phyloP scores from a whole-genome alignment of 176 grass and related monocot genomes.

The Phragmites australis region DNA sequence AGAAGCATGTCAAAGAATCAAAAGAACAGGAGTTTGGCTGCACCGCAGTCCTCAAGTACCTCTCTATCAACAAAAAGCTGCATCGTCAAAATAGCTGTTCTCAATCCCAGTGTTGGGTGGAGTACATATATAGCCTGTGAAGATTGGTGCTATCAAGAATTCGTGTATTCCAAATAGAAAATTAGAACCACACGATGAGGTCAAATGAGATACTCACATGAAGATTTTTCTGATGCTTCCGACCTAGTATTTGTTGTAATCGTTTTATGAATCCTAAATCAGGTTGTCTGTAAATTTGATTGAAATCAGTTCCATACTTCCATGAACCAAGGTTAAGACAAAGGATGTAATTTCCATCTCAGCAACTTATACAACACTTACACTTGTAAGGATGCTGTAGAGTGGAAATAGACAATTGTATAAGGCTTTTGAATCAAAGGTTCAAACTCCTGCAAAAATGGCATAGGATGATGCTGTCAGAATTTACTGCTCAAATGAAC shows the following conservation, averaged over 20 bases:
- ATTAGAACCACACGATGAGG: not conserved
- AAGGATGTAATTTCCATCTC: conserved; percentile 19
- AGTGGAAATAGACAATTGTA: conserved; percentile 89
- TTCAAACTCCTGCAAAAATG: conserved; percentile 83
- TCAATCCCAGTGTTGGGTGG: conserved; percentile 86
- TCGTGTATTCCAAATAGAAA: conserved; percentile 18
- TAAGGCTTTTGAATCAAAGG: conserved; percentile 96
- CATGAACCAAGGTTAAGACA: conserved; percentile 23
- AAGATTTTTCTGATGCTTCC: conserved; percentile 89
- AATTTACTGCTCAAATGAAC: conserved; percentile 1
- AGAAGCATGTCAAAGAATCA: not conserved
- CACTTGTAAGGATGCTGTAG: conserved; percentile 81
- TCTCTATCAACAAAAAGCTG: conserved; percentile 88
- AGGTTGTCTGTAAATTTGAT: conserved; percentile 63
- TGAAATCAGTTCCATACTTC: not conserved
- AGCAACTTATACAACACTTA: conserved; percentile 52
- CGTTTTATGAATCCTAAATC: conserved; percentile 97
- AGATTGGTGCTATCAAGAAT: not conserved
- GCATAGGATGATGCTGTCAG: not conserved
- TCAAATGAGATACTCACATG: conserved; percentile 65
- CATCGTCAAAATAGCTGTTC: conserved; percentile 72
- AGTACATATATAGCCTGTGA: conserved; percentile 87
- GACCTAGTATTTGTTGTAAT: conserved; percentile 84
- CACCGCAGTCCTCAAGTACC: conserved; percentile 46
- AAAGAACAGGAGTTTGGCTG: not conserved